Evolutionary conservation across 108 stramenopile genomes (phyloP).

Genomic region (Nitzschia sp.): DNA sequence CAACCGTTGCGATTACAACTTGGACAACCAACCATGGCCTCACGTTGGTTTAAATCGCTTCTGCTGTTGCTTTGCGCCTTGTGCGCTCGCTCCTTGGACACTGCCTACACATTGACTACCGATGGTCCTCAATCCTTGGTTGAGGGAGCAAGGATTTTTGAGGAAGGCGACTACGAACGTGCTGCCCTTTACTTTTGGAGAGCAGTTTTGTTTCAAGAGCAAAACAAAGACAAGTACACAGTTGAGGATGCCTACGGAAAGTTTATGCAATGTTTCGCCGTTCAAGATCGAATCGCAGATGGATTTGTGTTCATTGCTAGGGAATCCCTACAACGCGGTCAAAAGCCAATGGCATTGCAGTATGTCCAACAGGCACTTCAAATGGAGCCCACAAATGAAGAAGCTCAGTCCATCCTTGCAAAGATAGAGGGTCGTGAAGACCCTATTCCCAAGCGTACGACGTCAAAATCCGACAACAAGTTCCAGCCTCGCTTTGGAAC

Average conservation of each 20-base stretch:
- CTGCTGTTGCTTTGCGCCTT: slow-evolving; percentile 1
- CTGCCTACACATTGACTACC: slow-evolving; percentile 15
- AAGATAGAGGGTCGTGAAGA: slow-evolving; percentile 19
- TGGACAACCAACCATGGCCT: slow-evolving; percentile 9
- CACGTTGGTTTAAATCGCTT: background rate
- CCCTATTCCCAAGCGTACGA: background rate
- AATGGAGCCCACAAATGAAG: slow-evolving; percentile 46
- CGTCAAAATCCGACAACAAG: slow-evolving; percentile 26
- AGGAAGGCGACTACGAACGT: slow-evolving; percentile 42
- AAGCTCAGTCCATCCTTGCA: slow-evolving; percentile 36
- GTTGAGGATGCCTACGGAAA: slow-evolving; percentile 67
- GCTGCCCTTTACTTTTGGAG: slow-evolving; percentile 68
- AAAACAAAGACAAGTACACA: slow-evolving; percentile 40
- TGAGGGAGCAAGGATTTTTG: slow-evolving; percentile 51
- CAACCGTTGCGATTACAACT: too few species aligned
- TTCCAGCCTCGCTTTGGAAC: slow-evolving; percentile 34
- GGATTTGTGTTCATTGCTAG: slow-evolving; percentile 67
- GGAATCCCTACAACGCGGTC: slow-evolving; percentile 65
- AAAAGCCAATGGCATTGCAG: slow-evolving; percentile 61
- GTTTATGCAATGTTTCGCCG: slow-evolving; percentile 65
- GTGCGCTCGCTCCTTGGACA: slow-evolving; percentile 9
- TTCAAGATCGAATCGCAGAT: slow-evolving; percentile 54
- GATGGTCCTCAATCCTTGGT: slow-evolving; percentile 52
- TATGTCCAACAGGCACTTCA: slow-evolving; percentile 65
- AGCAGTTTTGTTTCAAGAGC: slow-evolving; percentile 59